These are phyloP conservation scores for Daldinia eschscholtzii DNA, from an alignment of 2,329 filamentous ascomycete species.

Conservation along the genomic window DNA sequence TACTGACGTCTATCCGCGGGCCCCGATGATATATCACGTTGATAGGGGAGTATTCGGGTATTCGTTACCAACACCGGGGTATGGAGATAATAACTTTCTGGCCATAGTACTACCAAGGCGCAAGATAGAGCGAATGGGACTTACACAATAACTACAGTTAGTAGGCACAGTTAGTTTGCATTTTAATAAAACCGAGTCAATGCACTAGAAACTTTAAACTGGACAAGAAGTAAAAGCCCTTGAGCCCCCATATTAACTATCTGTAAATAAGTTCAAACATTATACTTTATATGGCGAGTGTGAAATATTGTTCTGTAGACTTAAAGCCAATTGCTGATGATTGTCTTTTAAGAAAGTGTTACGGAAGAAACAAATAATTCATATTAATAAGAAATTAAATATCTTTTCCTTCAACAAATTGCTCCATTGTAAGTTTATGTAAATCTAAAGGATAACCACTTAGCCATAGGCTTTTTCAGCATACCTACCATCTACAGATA, in stretches of 20 bases:
- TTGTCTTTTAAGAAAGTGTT: neutral
- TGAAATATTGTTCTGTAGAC: neutral
- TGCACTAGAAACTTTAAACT: neutral
- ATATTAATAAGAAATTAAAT: no score
- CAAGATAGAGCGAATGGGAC: neutral
- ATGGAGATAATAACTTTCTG: neutral
- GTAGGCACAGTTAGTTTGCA: no score
- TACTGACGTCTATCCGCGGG: no score
- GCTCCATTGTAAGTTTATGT: no score
- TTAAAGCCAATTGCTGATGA: no score
- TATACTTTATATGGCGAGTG: neutral
- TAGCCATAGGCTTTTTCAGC: neutral
- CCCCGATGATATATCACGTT: neutral
- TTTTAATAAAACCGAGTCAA: neutral
- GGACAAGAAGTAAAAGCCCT: neutral
- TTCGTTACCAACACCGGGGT: no score
- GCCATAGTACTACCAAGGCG: neutral
- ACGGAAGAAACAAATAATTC: neutral
- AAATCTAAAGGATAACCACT: no score
- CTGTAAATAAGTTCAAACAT: no score
- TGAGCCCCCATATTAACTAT: no score
- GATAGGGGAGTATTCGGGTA: neutral
- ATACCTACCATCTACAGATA: neutral
- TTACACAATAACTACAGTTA: neutral
- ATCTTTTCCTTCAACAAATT: no score